Evolutionary conservation across 106 monocot genomes (phyloP), one percentile per base, ranked within the genome.

Genomic region (Apostasia shenzhenica): DNA sequence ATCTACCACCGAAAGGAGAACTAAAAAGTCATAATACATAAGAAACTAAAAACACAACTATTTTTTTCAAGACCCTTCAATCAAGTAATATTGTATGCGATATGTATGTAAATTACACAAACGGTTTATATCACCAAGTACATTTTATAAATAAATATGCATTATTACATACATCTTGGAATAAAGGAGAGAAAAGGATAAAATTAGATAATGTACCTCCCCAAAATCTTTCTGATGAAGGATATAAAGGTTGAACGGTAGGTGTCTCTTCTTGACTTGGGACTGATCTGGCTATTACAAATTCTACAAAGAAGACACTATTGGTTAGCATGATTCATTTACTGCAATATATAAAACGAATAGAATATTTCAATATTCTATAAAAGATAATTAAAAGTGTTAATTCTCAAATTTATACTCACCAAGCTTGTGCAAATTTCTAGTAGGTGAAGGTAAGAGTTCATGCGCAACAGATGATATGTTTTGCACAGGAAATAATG

Each of bases 381-480:
- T 65, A 48, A 65, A 65, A 48, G 14, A 48, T 45, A 47, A 45
- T 42, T 4, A 13, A 14, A 13, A 11, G 13, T 44, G 12, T 11
- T 41, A 48, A 4, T 14, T 42, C 4, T 14, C 55, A 54, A 58
- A 58, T 5, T 14, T 49, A 63, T 61, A 44, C 76, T 76, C 45
- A 76, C 69, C 53, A 46, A 10, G 54, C 10, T 63, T 67, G 5
- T 39, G 45, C 45, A 46, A 76, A 62, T 14, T 54, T 37, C 9
- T 59, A 68, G 44, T 26, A 38, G 69, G 68, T 46, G 50, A 51
- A 13, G 41, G 37, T 8, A 61, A 61, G 37, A 54, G 44, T 46
- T 7, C 67, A 44, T 68, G 58, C 48, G 40, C 75, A 42, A 61
- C 47, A 68, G 59, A 67, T 26, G 75, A 59, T 26, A 68, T 68